Conservation (phyloP, 805 yeast species). For the Candida lessepsii region DNA sequence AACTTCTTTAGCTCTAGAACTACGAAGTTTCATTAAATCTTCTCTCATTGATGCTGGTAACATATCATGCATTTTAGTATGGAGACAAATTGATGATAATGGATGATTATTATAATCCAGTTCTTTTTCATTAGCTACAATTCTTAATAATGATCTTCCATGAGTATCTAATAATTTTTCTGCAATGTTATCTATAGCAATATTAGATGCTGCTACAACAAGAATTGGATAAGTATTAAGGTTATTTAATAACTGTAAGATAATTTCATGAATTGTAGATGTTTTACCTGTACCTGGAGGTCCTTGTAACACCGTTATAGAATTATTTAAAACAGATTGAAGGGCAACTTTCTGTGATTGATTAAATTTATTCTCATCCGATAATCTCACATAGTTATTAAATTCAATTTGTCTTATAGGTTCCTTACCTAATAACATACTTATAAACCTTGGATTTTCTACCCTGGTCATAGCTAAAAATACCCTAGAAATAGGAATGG, state of each 20-base stretch:
- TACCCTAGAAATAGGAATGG: constrained; percentile 61
- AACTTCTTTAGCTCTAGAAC: constrained; percentile 34
- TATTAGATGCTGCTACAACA: constrained; percentile 74
- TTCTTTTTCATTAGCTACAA: constrained; percentile 60
- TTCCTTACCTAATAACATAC: constrained; percentile 54
- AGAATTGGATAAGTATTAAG: constrained; percentile 60
- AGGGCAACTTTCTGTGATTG: constrained; percentile 58
- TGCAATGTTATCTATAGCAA: constrained; percentile 75
- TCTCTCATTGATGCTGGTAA: constrained; percentile 47
- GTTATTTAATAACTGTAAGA: constrained; percentile 54
- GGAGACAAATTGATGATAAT: constrained; percentile 59
- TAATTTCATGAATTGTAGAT: constrained; percentile 42
- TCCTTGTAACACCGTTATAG: constrained; percentile 48
- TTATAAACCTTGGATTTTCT: constrained; percentile 50
- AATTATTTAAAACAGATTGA: constrained; percentile 51
- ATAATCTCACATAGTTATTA: constrained; percentile 50
- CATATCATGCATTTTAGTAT: constrained; percentile 53
- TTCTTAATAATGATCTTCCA: constrained; percentile 53
- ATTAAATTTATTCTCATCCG: constrained; percentile 47
- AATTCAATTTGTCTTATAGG: constrained; percentile 57
- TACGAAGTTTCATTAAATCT: constrained; percentile 41
- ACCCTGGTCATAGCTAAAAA: constrained; percentile 65
- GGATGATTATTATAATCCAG: constrained; percentile 61
- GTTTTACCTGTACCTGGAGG: constrained; percentile 70
- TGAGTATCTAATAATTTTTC: constrained; percentile 57